Conservation (phyloP, 805 yeast genomes). For the Phaffomyces antillensis region DNA sequence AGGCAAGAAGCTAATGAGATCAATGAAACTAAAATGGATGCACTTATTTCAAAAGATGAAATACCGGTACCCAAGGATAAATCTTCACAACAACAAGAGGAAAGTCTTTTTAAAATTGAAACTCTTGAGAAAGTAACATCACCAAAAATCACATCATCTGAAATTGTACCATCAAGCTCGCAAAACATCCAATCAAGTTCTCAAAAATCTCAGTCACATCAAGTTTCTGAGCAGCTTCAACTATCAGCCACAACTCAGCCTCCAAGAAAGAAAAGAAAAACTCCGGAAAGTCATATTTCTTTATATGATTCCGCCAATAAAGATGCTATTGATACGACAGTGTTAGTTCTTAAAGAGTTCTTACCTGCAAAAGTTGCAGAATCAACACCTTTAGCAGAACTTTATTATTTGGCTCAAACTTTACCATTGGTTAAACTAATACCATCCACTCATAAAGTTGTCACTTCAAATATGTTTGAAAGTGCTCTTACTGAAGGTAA, state of each 20-base stretch:
- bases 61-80: background rate
- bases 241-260: background rate
- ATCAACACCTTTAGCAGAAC: conserved; percentile 69
- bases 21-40: background rate
- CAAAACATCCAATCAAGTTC: background rate
- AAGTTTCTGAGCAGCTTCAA: background rate
- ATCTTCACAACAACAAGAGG: background rate
- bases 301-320: conserved; percentile 28
- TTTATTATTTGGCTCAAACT: conserved; percentile 82
- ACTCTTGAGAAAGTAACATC: background rate
- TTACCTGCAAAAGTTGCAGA: conserved; percentile 49
- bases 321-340: conserved; percentile 37
- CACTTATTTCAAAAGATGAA: background rate
- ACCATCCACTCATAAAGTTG: conserved; percentile 79
- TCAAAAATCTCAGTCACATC: background rate
- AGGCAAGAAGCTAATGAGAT: background rate
- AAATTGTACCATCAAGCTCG: background rate
- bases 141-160: background rate
- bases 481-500: conserved; percentile 84
- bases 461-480: conserved; percentile 80
- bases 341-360: conserved; percentile 41
- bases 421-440: conserved; percentile 75
- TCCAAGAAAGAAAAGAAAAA: conserved; percentile 10
- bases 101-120: background rate
- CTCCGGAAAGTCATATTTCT: conserved; percentile 11